phyloP scores from a whole-genome alignment of 441 rosid genomes.

The Gossypium aridum region DNA sequence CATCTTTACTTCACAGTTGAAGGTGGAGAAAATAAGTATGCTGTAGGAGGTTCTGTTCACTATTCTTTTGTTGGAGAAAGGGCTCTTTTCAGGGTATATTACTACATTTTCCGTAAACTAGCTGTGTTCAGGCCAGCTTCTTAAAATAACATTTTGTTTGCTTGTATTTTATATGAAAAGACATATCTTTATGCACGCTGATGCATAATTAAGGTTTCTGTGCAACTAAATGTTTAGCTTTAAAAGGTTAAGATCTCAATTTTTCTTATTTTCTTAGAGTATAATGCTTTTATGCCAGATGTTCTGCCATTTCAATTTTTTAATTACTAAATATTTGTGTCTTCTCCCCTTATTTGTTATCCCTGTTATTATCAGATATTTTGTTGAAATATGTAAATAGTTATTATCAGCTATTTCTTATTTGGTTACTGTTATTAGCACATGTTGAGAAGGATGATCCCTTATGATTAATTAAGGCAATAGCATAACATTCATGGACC shows the following conservation, averaged over 20 bases:
- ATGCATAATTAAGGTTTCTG: background rate
- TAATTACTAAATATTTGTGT: background rate
- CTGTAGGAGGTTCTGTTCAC: conserved; percentile 62
- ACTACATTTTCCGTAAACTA: background rate
- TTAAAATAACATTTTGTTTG: conserved; percentile 1
- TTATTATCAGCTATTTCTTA: background rate
- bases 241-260: background rate
- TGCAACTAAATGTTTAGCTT: background rate
- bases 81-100: conserved; percentile 82
- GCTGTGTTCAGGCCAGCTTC: background rate
- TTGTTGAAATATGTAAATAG: background rate
- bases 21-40: conserved; percentile 49
- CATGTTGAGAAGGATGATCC: background rate
- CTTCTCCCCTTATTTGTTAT: background rate
- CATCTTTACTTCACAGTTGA: conserved; percentile 79
- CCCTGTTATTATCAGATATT: background rate
- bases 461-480: background rate
- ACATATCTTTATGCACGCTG: background rate
- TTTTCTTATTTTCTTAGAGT: background rate
- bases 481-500: background rate
- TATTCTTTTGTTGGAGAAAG: conserved; percentile 82
- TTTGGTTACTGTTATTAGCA: background rate
- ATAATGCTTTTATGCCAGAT: background rate
- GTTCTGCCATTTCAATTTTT: background rate
- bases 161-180: conserved; percentile 1